Base-by-base conservation (phyloP, 139 green algal species). In the Picochlorum sp. region DNA sequence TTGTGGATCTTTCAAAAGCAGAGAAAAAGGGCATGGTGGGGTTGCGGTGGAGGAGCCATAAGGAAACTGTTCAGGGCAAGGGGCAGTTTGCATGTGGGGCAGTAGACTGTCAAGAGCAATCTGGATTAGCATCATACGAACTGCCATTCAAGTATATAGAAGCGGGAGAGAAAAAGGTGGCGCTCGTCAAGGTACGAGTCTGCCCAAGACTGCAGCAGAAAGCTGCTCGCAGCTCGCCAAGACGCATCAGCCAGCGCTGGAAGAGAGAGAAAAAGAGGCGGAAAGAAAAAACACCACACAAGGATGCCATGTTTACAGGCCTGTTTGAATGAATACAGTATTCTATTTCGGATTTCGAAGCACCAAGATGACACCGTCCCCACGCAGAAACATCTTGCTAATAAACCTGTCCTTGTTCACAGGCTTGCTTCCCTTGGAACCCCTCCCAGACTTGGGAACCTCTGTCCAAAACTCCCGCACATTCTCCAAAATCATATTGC, bases 391-490 rank as follows among this genome's bases (percentile, higher is more conserved):
- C 80, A 99, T 90, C 66, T 99, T 99, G 41, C 74, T 90, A 32
- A 99, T 91, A 57, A 99, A 99, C 2, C 94, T 75, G 54, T 99
- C 94, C 67, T 95, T 94, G 81, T 98, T 96, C 18, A 98, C 86
- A 16, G 94, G 87, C 62, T 88, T 85, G 4, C 81, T 79, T 1
- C 69, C 91, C 72, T 96, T 96, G 41, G 81, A 75, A 14, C 91
- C 90, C 74, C 90, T 92, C 11, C 92, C 90, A 4, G 80, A 88
- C 67, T 96, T 97, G 3, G 90, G 90, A 26, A 95, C 83, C 84
- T 99, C 94, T 49, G 88, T 96, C 94, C 94, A 99, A 84, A 99
- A 96, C 78, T 99, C 94, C 59, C 95, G 97, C 11, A 99, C 94
- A 66, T 97, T 98, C 67, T 99, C 94, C 24, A 99, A 65, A 16